Base-by-base conservation (phyloP, 1,284 basidiomycete genomes). In the Ganoderma boninense region DNA sequence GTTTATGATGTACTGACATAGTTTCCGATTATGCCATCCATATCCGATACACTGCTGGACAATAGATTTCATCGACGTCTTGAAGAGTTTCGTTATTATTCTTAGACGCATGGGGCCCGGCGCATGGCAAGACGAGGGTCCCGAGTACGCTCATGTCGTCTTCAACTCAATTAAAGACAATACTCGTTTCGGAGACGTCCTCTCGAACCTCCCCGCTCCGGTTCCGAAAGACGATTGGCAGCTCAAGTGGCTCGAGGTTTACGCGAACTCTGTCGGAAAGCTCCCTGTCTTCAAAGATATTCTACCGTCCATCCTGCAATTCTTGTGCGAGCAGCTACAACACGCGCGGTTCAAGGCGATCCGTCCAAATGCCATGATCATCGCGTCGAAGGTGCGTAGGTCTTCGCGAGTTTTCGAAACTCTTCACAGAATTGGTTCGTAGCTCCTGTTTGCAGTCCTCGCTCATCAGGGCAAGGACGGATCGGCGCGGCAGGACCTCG, bases 101-200 rank as follows among this genome's bases (percentile, higher is more conserved):
- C 82, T 88, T 66, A 88, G 86, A 75, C 87, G 86, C 60, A 78
- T 92, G 67, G 84, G 84, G 2, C 77, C 80, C 4, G 78, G 84
- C 18, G 79, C 94, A 18, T 97, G 95, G 95, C 77, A 82, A 26
- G 89, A 86, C 49, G 91, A 95, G 77, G 83, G 84, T 1, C 80
- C 85, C 23, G 90, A 92, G 74, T 93, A 89, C 77, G 91, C 95
- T 1, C 87, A 91, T 72, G 86, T 92, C 52, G 86, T 95, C 1
- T 92, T 96, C 76, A 93, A 93, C 74, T 87, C 92, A n/a, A 87
- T 97, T 76, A 94, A 92, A 79, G 91, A 94, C 76, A 97, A 96
- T 77, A 78, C 86, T 0, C 85, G 87, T 1, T 94, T 91, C 76
- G 79, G 84, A 49, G 79, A 84, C 23, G 78, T 90, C 32, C 76